A percentile compares a stretch with the other conserved stretches of the same genome.
These are phyloP conservation scores for Fusarium sp. DNA, from an alignment of 2,329 filamentous ascomycete genomes.

Conservation along the genomic window DNA sequence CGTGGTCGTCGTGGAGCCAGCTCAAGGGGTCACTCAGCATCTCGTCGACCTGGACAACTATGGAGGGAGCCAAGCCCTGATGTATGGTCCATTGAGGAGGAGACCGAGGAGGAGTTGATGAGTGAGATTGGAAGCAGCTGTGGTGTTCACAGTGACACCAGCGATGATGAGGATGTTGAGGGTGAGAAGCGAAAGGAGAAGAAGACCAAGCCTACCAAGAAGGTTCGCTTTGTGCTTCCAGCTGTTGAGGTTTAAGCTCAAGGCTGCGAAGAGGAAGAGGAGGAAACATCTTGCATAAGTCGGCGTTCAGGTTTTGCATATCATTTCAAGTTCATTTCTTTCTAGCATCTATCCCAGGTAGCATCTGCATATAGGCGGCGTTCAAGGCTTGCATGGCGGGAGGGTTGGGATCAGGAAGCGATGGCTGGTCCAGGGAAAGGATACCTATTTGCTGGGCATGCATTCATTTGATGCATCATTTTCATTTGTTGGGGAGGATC, in stretches of 20 bases:
- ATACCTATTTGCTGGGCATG: constrained; percentile 20
- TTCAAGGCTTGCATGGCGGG: constrained; percentile 34
- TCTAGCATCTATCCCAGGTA: constrained; percentile 15
- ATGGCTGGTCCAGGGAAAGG: constrained; percentile 36
- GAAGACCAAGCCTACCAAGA: constrained; percentile 65
- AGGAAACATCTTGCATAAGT: constrained; percentile 38
- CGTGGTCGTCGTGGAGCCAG: constrained; percentile 47
- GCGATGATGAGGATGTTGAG: constrained; percentile 38
- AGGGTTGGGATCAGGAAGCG: constrained; percentile 24
- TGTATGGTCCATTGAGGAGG: constrained; percentile 70
- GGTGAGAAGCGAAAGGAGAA: constrained; percentile 34
- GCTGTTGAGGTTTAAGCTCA: constrained; percentile 49
- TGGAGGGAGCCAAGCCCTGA: constrained; percentile 70
- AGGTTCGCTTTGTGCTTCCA: constrained; percentile 65
- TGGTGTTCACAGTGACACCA: constrained; percentile 46
- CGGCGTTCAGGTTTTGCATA: constrained; percentile 29
- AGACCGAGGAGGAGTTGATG: constrained; percentile 64
- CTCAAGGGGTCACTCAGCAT: constrained; percentile 45
- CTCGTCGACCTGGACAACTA: constrained; percentile 55
- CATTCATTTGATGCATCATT: constrained; percentile 13
- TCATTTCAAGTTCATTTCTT: constrained; percentile 18
- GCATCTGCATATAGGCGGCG: constrained; percentile 37
- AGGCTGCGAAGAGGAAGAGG: not conserved
- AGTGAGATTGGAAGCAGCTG: constrained; percentile 55
- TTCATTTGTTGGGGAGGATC: constrained; percentile 13